Evolutionary conservation across 768 basidiomycete species (phyloP).

Genomic region (Gloeostereum incarnatum): DNA sequence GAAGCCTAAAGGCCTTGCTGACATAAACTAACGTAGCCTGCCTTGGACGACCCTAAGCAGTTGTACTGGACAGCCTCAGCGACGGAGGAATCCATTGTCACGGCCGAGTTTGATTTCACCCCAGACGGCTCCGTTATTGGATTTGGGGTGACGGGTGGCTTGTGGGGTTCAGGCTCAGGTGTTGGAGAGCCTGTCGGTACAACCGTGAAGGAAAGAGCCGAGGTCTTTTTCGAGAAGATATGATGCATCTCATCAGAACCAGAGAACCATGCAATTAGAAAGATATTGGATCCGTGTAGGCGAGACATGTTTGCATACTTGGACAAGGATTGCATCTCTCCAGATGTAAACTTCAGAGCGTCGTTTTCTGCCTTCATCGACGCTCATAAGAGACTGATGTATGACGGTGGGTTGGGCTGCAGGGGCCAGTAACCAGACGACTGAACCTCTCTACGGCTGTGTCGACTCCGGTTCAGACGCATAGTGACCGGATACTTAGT

Average conservation of each 20-base stretch:
- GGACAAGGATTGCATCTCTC: too few species aligned
- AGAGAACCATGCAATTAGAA: too few species aligned
- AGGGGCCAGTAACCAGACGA: conserved; percentile 44
- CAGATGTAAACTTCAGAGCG: conserved; percentile 51
- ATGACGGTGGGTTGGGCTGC: conserved; percentile 59
- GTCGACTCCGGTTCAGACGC: too few species aligned
- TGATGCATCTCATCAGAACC: too few species aligned
- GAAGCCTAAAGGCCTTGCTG: background rate
- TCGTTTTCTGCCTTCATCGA: conserved; percentile 70
- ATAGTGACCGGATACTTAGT: too few species aligned
- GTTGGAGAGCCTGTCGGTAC: conserved; percentile 5
- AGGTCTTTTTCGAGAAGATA: conserved; percentile 9
- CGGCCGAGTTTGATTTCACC: conserved; percentile 10
- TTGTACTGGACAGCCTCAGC: conserved; percentile 14
- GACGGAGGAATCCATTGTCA: conserved; percentile 6
- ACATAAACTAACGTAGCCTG: background rate
- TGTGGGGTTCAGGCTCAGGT: conserved; percentile 9
- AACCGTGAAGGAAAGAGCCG: conserved; percentile 7
- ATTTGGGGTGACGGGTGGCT: conserved; percentile 12
- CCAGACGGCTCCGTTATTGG: conserved; percentile 8
- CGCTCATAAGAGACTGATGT: conserved; percentile 70
- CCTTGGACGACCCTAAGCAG: conserved; percentile 7
- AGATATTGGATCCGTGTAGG: too few species aligned
- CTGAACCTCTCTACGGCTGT: conserved; percentile 82
- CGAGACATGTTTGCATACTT: too few species aligned